Conservation (phyloP, 495 filamentous ascomycete genomes). For the Glarea lozoyensis region DNA sequence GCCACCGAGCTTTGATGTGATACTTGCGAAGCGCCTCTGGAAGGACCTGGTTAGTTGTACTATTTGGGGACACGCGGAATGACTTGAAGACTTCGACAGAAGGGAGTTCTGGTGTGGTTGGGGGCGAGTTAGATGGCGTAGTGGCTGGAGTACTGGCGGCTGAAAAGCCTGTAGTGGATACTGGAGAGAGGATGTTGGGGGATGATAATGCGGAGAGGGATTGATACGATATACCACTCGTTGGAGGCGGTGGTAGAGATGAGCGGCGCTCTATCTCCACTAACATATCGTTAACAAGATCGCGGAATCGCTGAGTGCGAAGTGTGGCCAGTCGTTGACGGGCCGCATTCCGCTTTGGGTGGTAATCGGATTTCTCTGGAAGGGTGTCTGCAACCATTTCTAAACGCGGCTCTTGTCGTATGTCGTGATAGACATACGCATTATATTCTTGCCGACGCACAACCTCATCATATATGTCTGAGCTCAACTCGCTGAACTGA, state of each 20-base stretch:
- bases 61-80: conserved; percentile 89
- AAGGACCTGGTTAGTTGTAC: conserved; percentile 89
- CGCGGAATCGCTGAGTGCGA: conserved; percentile 67
- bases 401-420: too few relatives aligned
- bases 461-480: conserved; percentile 91
- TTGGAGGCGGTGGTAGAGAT: conserved; percentile 30
- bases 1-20: conserved; percentile 91
- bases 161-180: not conserved
- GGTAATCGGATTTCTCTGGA: conserved; percentile 70
- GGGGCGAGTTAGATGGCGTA: not conserved
- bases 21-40: conserved; percentile 92
- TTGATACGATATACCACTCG: not conserved
- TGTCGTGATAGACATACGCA: conserved; percentile 49
- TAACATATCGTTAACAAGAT: conserved; percentile 86
- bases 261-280: conserved; percentile 83
- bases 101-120: not conserved
- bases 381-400: too few relatives aligned
- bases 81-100: conserved; percentile 85
- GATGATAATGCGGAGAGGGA: not conserved
- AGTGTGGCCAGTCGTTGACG: conserved; percentile 83
- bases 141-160: not conserved
- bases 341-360: conserved; percentile 90
- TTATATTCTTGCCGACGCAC: conserved; percentile 60
- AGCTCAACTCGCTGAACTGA: conserved; percentile 89
- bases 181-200: not conserved